A percentile compares a stretch with the other conserved stretches of the same genome.
Conservation (phyloP, 805 yeast species). For the Ogataea henricii region DNA sequence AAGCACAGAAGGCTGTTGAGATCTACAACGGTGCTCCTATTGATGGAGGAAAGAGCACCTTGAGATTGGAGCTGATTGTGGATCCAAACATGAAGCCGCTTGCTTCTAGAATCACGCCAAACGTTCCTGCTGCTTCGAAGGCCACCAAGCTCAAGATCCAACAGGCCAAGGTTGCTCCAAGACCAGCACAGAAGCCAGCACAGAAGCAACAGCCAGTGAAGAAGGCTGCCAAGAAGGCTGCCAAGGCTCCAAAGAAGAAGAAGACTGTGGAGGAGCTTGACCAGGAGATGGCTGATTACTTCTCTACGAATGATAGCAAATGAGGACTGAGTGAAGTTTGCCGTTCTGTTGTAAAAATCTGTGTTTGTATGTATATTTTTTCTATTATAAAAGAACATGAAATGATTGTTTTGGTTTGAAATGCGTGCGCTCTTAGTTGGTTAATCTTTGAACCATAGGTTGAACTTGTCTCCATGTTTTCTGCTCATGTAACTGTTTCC, state of each 20-base stretch:
- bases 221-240: conserved; percentile 52
- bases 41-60: conserved; percentile 77
- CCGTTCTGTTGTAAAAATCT: not conserved
- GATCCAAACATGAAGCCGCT: conserved; percentile 81
- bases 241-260: conserved; percentile 40
- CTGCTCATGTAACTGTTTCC: conserved; percentile 59
- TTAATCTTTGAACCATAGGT: conserved; percentile 21
- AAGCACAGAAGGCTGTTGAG: conserved; percentile 77
- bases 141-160: conserved; percentile 9
- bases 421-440: conserved; percentile 4
- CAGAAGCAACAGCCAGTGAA: conserved; percentile 22
- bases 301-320: conserved; percentile 51
- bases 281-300: conserved; percentile 97
- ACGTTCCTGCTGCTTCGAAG: conserved; percentile 23
- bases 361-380: not conserved
- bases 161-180: conserved; percentile 6
- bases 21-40: conserved; percentile 91
- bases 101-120: conserved; percentile 69
- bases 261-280: conserved; percentile 93
- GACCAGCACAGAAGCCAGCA: conserved; percentile 10
- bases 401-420: not conserved
- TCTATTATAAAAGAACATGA: not conserved
- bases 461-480: conserved; percentile 39
- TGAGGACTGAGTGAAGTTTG: conserved; percentile 2
- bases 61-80: conserved; percentile 78